Base-by-base conservation (phyloP, 192 early-diverging fungal species). In the Coemansia sp. region DNA sequence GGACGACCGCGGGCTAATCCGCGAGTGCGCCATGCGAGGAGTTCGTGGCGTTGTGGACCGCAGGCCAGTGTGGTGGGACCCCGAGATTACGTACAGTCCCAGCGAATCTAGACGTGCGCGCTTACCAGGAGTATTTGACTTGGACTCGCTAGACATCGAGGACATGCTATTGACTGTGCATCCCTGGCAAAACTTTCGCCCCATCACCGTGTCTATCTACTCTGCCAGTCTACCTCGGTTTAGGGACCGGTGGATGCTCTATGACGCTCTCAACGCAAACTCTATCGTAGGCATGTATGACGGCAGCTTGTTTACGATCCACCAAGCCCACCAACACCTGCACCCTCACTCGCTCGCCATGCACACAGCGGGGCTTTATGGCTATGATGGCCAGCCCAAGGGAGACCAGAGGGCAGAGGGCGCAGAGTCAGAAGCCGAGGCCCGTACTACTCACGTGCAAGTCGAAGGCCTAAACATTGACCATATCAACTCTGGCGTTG, bases 291-390 rank as follows among this genome's bases (percentile, higher is more conserved):
- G 97, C 9, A 92, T 91, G 77, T 95, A 95, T 72, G 95, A 98
- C 70, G 93, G 96, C 69, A 96, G 95, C 69, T 75, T 98, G 66
- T 99, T 99, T 68, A 94, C 90, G 63, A 90, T 97, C 19, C 94
- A 95, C 74, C 89, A 90, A 55, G 89, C 93, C n/a, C 93, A 94
- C 70, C 72, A 90, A 38, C 86, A 82, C 44, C 85, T 90, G 11
- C 62, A 41, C n/a, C 6, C 67, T 19, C 55, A 58, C 42, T 23
- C 39, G 4, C 44, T 38, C 59, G 21, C 34, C 34, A 38, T 42
- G 32, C 37, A 27, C 12, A 36, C 37, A 19, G 21, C 14, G 4
- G 37, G 62, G 34, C 23, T 63, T 39, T 39, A 23, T 23, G 15
- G 62, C 37, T n/a, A 27, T 6, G 9, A 42, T 15, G 19, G 12